Base-by-base conservation (phyloP, 2,329 filamentous ascomycete genomes). In the Didymellaceae sp. region DNA sequence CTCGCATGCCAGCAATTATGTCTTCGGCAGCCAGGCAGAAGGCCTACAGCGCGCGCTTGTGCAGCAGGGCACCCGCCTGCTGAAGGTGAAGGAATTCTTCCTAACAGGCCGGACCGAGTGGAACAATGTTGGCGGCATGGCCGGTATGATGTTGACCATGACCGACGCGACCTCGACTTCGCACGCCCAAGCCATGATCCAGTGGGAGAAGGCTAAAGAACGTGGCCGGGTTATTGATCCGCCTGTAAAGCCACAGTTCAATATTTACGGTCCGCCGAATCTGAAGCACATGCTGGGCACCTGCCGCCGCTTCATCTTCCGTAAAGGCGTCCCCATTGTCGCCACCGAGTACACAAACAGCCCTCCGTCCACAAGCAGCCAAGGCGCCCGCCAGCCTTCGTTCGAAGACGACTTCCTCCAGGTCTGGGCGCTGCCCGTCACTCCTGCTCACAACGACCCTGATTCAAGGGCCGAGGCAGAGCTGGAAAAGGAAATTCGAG, bases 141-240 rank as follows among this genome's bases (percentile, higher is more conserved):
- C 96, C 55, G 94, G 94, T 43, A 83, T 92, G 78, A 82, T 97
- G 49, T 80, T 99, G 58, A 95, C 90, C 4, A 72, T 96, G 51
- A 91, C 92, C 21, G 91, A 94, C 71, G 75, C 81, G 5, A 73
- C 82, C 17, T 77, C 81, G 5, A 71, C 76, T 13, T 70, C 78
- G 1, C 78, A 75, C 33, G 67, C 71, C 45, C 78, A 78, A 26
- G 76, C 74, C 45, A 77, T 80, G 54, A 70, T 63, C 4, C 31
- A 25, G 1, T 65, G 40, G 45, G 74, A 30, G 40, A 67, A 58
- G 58, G 30, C 49, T 6, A 45, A 61, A 45, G 32, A 48, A 28
- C 41, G 35, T 45, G 49, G 61, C 24, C 63, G 58, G 38, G 62
- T 51, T 13, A 24, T 14, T 1, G 35, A 52, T 8, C 34, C 46